Base-by-base conservation (phyloP, 2,329 filamentous ascomycete species). In the Dactylonectria estremocensis region DNA sequence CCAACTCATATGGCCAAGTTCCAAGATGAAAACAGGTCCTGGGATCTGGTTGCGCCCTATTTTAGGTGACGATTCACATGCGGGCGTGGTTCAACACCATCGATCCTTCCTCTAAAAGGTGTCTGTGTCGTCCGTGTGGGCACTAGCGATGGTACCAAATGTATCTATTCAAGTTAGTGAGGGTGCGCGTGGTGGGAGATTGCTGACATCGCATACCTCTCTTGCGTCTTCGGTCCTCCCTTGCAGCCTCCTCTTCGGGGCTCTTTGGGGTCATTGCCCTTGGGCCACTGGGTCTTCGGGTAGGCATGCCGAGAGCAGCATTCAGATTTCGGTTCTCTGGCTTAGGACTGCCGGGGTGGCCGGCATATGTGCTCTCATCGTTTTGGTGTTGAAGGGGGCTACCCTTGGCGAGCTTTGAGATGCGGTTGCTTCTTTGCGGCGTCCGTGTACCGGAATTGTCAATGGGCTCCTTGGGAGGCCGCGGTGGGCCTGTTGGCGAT, bases 401-500 rank as follows among this genome's bases (percentile, higher is more conserved):
- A 50, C 80, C 80, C 76, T 88, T 88, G 67, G 84, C 83, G 55
- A 89, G 77, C 77, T 87, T 87, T 58, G 83, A 86, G 49, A 87
- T 77, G 18, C 86, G 84, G 61, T 79, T 81, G 43, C 83, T 80
- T 68, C 84, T 84, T 8, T 84, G 82, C 10, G 88, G 85, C 2
- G 85, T 85, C 31, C 83, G 79, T 5, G 77, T 78, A 5, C 85
- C 86, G 5, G 78, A 74, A 43, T 76, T 76, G 9, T 86, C 87
- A 0, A 91, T 78, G 0, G 88, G 87, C 79, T 91, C 89, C 81
- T 92, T 92, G 5, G 89, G 89, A 40, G 90, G 90, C 3, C 88
- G 85, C 1, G 88, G 87, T 2, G 89, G 89, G 2, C 81, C 85
- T 7, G 79, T 73, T 33, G 73, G 76, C 7, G 87, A 87, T 0